phyloP scores from a whole-genome alignment of 2,329 filamentous ascomycete species.

The Orbilia javanica region DNA sequence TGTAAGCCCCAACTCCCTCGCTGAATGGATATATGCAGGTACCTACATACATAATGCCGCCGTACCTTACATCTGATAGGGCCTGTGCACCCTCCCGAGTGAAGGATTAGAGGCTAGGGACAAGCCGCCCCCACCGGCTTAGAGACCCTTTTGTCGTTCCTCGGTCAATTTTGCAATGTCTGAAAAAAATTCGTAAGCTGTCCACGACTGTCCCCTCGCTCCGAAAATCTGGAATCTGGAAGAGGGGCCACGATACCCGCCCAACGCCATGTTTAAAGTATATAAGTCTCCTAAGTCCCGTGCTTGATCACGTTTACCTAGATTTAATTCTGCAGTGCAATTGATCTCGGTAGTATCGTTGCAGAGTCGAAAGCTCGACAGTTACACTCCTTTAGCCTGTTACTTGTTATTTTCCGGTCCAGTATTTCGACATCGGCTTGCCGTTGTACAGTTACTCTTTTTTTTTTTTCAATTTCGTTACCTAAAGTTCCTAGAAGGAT shows the following conservation, averaged over 20 bases:
- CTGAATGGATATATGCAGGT: constrained; percentile 23
- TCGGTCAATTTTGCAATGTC: constrained; percentile 35
- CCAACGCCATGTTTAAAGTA: constrained; percentile 47
- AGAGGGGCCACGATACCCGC: constrained; percentile 1
- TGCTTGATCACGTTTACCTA: constrained; percentile 46
- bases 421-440: neutral
- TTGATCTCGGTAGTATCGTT: constrained; percentile 41
- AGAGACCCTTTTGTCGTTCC: neutral
- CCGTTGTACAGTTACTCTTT: neutral
- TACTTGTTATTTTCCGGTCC: neutral
- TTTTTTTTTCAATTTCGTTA: neutral
- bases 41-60: neutral
- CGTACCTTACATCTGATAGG: constrained; percentile 46
- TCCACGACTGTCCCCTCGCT: neutral
- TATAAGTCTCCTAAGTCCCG: constrained; percentile 38
- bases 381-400: constrained; percentile 46
- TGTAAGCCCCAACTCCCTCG: neutral
- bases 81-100: constrained; percentile 28
- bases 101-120: constrained; percentile 19
- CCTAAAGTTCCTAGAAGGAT: constrained; percentile 26
- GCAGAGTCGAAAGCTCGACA: constrained; percentile 47
- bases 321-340: constrained; percentile 4
- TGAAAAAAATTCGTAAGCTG: constrained; percentile 51
- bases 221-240: constrained; percentile 9
- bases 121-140: constrained; percentile 38